Base-by-base conservation (phyloP, 2,329 filamentous ascomycete species). In the Paecilomyces sp. region DNA sequence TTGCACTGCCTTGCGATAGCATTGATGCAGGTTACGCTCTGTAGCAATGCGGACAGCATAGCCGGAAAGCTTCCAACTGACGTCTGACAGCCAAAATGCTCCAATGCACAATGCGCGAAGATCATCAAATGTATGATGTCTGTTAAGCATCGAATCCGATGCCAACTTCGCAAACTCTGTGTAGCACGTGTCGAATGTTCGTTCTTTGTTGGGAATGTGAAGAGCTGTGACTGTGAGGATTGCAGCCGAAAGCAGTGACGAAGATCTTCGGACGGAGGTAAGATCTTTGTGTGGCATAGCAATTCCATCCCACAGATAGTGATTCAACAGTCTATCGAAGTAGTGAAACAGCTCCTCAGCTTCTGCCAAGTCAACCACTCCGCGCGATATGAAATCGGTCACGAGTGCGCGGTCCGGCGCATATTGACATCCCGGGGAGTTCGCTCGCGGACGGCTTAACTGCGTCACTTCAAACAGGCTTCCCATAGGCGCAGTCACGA, bases 61-160 rank as follows among this genome's bases (percentile, higher is more conserved):
- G 2, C 74, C 75, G n/a, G 74, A 76, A 2, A 77, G 63, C 59
- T 76, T 81, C 80, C 70, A 80, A 72, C 63, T 81, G 15, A 83
- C 77, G 65, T 84, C 81, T 24, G 79, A 79, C 8, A 84, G 75
- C 82, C 82, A 84, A 63, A 83, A 83, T 4, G 81, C 79, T 7
- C 78, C 81, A 52, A 83, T 80, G 61, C 81, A 83, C 55, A 84
- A 69, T 2, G 80, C 82, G 33, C 80, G 77, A 57, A 84, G 72
- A 63, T 80, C 79, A 62, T 83, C 80, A 58, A 79, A 68, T 47
- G 79, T 79, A 57, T 82, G 77, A 51, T 80, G 79, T 47, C 79
- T 75, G 59, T 79, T 79, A 55, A 83, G 78, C 77, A 84, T 81
- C 1, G 80, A 79, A 52, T 78, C 77, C 3, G 81, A 79, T 41